Percentiles rank a stretch among this genome's conserved stretches.
phyloP scores from a whole-genome alignment of 805 yeast genomes.

The Hanseniaspora clermontiae region DNA sequence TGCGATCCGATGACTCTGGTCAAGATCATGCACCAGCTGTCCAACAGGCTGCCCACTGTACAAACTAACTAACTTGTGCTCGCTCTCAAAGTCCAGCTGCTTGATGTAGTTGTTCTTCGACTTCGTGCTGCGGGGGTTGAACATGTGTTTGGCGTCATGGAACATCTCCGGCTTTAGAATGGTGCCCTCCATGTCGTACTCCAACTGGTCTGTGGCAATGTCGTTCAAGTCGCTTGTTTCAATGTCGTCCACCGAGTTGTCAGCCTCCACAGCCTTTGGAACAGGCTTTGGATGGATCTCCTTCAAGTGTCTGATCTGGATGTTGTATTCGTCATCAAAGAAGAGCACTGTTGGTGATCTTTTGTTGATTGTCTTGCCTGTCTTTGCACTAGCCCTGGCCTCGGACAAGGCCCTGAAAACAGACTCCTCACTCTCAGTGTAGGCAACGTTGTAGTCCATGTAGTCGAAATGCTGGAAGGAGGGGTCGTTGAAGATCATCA shows the following conservation, averaged over 20 bases:
- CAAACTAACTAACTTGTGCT: conserved; percentile 13
- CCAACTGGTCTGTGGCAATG: not conserved
- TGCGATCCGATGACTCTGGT: conserved; percentile 19
- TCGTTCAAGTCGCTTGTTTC: not conserved
- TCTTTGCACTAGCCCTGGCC: not conserved
- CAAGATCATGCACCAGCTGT: conserved; percentile 20
- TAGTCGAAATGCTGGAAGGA: conserved; percentile 1
- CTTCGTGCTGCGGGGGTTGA: conserved; percentile 1
- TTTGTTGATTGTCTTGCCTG: not conserved
- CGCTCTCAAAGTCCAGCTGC: conserved; percentile 15
- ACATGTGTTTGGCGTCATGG: conserved; percentile 4
- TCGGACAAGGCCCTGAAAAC: not conserved
- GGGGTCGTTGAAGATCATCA: conserved; percentile 1
- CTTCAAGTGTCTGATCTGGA: not conserved
- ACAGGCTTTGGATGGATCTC: not conserved
- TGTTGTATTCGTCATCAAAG: conserved; percentile 2
- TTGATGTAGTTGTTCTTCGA: conserved; percentile 9
- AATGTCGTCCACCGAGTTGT: not conserved
- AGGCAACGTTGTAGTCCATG: not conserved
- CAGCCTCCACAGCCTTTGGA: not conserved
- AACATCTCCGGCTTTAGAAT: not conserved
- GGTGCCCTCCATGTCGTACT: not conserved
- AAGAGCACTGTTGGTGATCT: not conserved
- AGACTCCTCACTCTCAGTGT: not conserved
- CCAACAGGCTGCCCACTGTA: conserved; percentile 13